These are phyloP conservation scores for Hemileccinum rubropunctum DNA, from an alignment of 768 basidiomycete species.

Conservation along the genomic window DNA sequence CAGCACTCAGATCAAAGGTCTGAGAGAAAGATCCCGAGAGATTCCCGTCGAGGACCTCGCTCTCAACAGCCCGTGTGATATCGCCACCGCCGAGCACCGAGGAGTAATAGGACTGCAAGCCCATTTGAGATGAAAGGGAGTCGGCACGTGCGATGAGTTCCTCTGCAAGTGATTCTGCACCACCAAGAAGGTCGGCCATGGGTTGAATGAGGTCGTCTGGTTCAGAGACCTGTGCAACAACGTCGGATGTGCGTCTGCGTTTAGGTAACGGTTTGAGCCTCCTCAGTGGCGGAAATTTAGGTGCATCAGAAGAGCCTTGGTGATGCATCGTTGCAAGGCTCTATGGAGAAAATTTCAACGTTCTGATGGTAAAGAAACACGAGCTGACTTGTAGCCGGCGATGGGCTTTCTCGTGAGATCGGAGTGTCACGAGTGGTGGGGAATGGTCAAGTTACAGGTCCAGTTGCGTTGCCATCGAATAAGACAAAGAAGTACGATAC, in stretches of 20 bases:
- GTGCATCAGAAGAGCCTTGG: slow-evolving; percentile 55
- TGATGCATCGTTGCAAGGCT: slow-evolving; percentile 40
- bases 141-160: slow-evolving; percentile 59
- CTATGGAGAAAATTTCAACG: neutral
- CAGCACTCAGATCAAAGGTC: slow-evolving; percentile 27
- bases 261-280: slow-evolving; percentile 79
- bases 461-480: slow-evolving; percentile 20
- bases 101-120: slow-evolving; percentile 62
- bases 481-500: slow-evolving; percentile 38
- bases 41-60: slow-evolving; percentile 17
- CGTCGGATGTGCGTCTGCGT: slow-evolving; percentile 56
- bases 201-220: slow-evolving; percentile 29
- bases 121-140: slow-evolving; percentile 55
- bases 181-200: slow-evolving; percentile 36
- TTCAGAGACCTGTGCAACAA: slow-evolving; percentile 21
- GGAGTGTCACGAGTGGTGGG: slow-evolving; percentile 2
- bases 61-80: slow-evolving; percentile 35
- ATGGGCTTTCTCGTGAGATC: slow-evolving; percentile 17
- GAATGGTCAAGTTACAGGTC: neutral
- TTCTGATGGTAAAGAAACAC: slow-evolving; percentile 20
- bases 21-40: slow-evolving; percentile 20
- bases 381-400: slow-evolving; percentile 30
- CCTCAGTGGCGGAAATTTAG: slow-evolving; percentile 60
- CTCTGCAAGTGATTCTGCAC: slow-evolving; percentile 49
- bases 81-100: slow-evolving; percentile 46